Evolutionary conservation across 2,329 filamentous ascomycete species (phyloP).

Genomic region (Stemphylium beticola): DNA sequence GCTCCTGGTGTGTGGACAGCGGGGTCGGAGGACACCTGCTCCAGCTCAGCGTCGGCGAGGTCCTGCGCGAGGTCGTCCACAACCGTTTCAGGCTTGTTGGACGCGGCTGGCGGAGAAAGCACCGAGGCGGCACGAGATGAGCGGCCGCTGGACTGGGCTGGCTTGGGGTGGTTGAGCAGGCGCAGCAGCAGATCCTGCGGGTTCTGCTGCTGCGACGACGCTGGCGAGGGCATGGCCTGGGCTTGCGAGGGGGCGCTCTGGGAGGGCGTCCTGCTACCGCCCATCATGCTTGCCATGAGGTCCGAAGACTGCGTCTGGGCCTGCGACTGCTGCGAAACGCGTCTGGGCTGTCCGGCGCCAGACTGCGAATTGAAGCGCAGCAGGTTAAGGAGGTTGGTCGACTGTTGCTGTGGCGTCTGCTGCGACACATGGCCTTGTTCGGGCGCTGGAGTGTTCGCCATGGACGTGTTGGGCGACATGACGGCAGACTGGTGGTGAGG

Average conservation of each 20-base stretch:
- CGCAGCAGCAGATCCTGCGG: slow-evolving; percentile 87
- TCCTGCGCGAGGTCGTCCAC: slow-evolving; percentile 54
- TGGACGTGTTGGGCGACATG: slow-evolving; percentile 63
- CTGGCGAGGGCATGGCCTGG: slow-evolving; percentile 37
- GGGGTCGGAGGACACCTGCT: slow-evolving; percentile 45
- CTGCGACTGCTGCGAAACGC: slow-evolving; percentile 46
- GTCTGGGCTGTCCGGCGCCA: slow-evolving; percentile 47
- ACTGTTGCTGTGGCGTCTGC: slow-evolving; percentile 48
- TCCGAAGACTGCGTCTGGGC: slow-evolving; percentile 65
- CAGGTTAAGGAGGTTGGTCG: slow-evolving; percentile 67
- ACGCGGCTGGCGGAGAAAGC: slow-evolving; percentile 36
- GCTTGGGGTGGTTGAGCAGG: slow-evolving; percentile 77
- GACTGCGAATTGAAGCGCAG: slow-evolving; percentile 66
- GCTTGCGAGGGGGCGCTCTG: slow-evolving; percentile 40
- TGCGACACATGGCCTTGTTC: slow-evolving; percentile 53
- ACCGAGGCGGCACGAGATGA: slow-evolving; percentile 34
- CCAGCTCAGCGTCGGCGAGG: slow-evolving; percentile 53
- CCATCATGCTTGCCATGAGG: slow-evolving; percentile 62
- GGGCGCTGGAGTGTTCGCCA: slow-evolving; percentile 50
- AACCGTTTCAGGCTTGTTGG: slow-evolving; percentile 50
- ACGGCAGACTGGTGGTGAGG: slow-evolving; percentile 64
- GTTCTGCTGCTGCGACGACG: slow-evolving; percentile 52
- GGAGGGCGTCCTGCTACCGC: slow-evolving; percentile 48
- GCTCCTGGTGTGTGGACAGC: slow-evolving; percentile 31
- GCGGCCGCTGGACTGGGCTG: slow-evolving; percentile 40